Percentiles rank a stretch among this genome's conserved stretches.
Evolutionary conservation across 2,329 filamentous ascomycete species (phyloP).

Genomic region (Ascochyta viciae-villosae): DNA sequence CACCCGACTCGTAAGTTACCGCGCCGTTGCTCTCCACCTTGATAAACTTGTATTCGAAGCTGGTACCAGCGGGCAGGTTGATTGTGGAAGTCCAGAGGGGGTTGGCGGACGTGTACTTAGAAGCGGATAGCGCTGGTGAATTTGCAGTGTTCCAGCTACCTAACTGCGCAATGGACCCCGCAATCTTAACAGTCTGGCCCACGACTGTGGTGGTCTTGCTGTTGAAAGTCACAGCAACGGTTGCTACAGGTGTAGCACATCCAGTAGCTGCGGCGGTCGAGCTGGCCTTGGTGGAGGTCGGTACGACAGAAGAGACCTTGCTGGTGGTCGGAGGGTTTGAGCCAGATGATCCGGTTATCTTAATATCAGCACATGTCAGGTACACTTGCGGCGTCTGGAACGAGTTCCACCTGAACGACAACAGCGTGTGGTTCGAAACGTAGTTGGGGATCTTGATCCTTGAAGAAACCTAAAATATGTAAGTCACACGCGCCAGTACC

Average conservation of each 20-base stretch:
- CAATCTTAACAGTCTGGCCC: conserved; percentile 58
- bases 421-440: conserved; percentile 39
- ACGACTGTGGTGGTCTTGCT: conserved; percentile 57
- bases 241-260: conserved; percentile 37
- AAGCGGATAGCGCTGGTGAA: conserved; percentile 51
- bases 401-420: conserved; percentile 44
- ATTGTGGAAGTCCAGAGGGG: conserved; percentile 57
- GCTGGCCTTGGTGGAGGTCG: conserved; percentile 19
- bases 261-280: conserved; percentile 22
- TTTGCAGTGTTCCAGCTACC: conserved; percentile 54
- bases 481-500: background rate
- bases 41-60: conserved; percentile 57
- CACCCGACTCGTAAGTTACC: conserved; percentile 54
- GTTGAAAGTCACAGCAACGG: conserved; percentile 52
- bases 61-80: conserved; percentile 51
- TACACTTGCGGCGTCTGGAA: conserved; percentile 46
- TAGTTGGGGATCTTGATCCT: conserved; percentile 46
- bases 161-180: conserved; percentile 53
- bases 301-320: conserved; percentile 16
- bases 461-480: conserved; percentile 17
- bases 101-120: conserved; percentile 52
- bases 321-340: conserved; percentile 25
- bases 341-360: conserved; percentile 29
- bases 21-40: conserved; percentile 54
- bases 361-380: conserved; percentile 43